Evolutionary conservation across 345 rosid genomes (phyloP).

Genomic region (Psidium friedrichsthalianum): DNA sequence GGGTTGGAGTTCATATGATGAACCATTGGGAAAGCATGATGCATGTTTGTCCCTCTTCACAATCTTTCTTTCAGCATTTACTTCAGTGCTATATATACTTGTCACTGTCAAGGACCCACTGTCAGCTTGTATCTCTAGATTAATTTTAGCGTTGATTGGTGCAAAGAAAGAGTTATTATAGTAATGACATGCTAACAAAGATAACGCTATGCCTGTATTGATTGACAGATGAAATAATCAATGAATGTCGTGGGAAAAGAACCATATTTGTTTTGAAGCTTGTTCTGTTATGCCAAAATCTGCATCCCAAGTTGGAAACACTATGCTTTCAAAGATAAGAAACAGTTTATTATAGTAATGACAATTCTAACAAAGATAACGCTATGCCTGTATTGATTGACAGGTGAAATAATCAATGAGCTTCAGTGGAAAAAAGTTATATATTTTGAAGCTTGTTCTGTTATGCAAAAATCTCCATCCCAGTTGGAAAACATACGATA

Average conservation of each 20-base stretch:
- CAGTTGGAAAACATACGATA: neutral
- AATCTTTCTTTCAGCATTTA: neutral
- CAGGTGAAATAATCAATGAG: too few relatives aligned
- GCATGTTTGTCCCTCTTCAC: slow-evolving; percentile 41
- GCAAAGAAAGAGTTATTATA: neutral
- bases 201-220: neutral
- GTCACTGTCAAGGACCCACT: neutral
- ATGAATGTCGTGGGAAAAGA: neutral
- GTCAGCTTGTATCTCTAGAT: neutral
- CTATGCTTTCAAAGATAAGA: too few relatives aligned
- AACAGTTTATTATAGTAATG: too few relatives aligned
- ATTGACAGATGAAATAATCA: neutral
- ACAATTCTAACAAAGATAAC: too few relatives aligned
- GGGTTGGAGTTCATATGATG: slow-evolving; percentile 96
- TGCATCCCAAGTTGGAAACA: neutral
- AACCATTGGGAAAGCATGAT: slow-evolving; percentile 93
- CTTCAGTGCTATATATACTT: neutral
- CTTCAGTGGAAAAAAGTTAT: too few relatives aligned
- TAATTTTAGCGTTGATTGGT: neutral
- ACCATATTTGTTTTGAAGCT: neutral
- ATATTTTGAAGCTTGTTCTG: too few relatives aligned
- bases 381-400: too few relatives aligned
- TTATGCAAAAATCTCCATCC: too few relatives aligned
- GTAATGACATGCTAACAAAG: neutral
- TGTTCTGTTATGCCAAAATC: neutral